Evolutionary conservation across 78 protist genomes (phyloP).

Genomic region (Chrysochromulina tobinii): DNA sequence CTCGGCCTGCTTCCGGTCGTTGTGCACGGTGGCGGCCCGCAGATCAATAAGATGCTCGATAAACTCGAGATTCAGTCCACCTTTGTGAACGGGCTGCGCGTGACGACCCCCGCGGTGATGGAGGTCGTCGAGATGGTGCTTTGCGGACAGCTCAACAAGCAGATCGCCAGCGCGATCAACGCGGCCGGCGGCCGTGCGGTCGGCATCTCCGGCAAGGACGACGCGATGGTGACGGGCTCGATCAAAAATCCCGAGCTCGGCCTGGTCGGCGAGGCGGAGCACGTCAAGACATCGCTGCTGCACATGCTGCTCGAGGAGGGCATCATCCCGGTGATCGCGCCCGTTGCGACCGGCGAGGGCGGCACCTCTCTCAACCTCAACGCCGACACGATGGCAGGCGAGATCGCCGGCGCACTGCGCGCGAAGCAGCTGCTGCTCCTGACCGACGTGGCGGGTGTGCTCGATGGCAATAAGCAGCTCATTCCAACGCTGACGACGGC

Average conservation of each 20-base stretch:
- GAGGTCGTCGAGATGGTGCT: slow-evolving; percentile 29
- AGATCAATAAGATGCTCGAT: neutral
- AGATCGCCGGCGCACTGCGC: neutral
- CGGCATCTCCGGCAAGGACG: slow-evolving; percentile 7
- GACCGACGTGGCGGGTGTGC: slow-evolving; percentile 6
- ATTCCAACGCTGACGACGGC: neutral
- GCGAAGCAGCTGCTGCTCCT: neutral
- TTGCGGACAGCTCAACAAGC: neutral
- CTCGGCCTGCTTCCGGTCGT: neutral
- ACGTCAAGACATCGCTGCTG: neutral
- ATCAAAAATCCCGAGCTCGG: neutral
- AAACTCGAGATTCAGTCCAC: neutral
- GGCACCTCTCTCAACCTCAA: neutral
- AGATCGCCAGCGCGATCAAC: neutral
- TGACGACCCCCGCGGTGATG: neutral
- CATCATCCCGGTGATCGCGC: neutral
- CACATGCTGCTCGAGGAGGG: neutral
- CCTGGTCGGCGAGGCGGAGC: neutral
- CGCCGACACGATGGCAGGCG: slow-evolving; percentile 34
- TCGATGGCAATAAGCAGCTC: neutral
- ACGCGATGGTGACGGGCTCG: neutral
- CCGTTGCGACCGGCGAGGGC: neutral
- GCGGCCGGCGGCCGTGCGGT: slow-evolving; percentile 16
- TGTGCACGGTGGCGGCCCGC: slow-evolving; percentile 33
- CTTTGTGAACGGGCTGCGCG: slow-evolving; percentile 13